These are phyloP conservation scores for Tolypocladium sp. DNA, from an alignment of 2,329 filamentous ascomycete species.

Conservation along the genomic window DNA sequence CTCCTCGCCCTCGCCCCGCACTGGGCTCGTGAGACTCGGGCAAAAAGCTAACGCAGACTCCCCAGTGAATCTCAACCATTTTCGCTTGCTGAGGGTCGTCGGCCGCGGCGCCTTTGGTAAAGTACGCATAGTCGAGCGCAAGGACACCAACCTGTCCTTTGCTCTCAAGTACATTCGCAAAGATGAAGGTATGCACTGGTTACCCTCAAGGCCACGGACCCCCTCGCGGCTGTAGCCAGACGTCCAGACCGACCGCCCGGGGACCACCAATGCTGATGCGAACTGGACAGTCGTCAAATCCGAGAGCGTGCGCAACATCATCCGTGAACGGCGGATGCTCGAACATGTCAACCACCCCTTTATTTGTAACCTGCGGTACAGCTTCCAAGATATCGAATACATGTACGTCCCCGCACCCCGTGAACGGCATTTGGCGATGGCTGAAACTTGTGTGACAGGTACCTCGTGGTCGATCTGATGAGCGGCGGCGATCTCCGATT, in stretches of 20 bases:
- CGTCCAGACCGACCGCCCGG: not conserved
- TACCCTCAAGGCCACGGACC: not conserved
- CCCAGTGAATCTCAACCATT: constrained; percentile 92
- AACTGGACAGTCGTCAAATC: constrained; percentile 71
- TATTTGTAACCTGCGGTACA: constrained; percentile 96
- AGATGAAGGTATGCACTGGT: constrained; percentile 71
- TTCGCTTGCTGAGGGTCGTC: constrained; percentile 87
- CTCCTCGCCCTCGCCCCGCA: no score
- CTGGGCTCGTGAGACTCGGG: not conserved
- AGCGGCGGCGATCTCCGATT: constrained; percentile 93
- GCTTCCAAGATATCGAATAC: constrained; percentile 98
- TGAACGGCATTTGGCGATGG: not conserved
- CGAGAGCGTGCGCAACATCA: constrained; percentile 96
- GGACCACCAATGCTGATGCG: constrained; percentile 8
- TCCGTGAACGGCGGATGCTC: constrained; percentile 93
- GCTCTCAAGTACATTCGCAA: constrained; percentile 97
- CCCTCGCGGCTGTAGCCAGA: not conserved
- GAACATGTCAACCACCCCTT: constrained; percentile 97
- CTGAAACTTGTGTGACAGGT: constrained; percentile 43
- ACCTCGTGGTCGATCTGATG: constrained; percentile 97
- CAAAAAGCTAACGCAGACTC: constrained; percentile 3
- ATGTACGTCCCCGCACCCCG: constrained; percentile 54
- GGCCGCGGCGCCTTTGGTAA: constrained; percentile 98
- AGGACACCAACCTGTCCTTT: constrained; percentile 89
- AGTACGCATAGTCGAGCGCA: constrained; percentile 95